Percentiles rank a stretch among this genome's conserved stretches.
Conservation (phyloP, 2,329 filamentous ascomycete genomes). For the Sclerotinia sclerotiorum region DNA sequence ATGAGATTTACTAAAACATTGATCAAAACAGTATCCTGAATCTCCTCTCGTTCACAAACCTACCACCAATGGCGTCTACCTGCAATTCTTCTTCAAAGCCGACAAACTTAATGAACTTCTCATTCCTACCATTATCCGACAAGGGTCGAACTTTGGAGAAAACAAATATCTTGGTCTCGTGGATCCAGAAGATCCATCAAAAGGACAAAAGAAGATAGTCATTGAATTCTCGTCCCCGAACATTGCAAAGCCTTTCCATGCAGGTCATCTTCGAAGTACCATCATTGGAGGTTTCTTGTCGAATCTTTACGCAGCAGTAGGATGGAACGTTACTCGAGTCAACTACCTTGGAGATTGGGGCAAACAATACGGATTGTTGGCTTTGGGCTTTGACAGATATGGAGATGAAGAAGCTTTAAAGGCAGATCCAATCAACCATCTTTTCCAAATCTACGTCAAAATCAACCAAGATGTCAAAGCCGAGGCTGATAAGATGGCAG, state of each 20-base stretch:
- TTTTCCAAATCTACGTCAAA: constrained; percentile 79
- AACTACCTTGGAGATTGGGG: constrained; percentile 83
- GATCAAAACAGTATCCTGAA: constrained; percentile 61
- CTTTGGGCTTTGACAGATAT: constrained; percentile 72
- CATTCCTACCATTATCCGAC: constrained; percentile 66
- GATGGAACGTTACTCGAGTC: constrained; percentile 69
- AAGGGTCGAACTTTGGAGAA: constrained; percentile 61
- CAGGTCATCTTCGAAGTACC: constrained; percentile 72
- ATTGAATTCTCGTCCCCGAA: constrained; percentile 86
- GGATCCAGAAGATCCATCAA: constrained; percentile 58
- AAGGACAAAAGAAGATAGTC: constrained; percentile 54
- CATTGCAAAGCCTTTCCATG: constrained; percentile 80
- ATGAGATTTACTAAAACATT: constrained; percentile 24
- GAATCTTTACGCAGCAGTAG: constrained; percentile 66
- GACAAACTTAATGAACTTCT: constrained; percentile 63
- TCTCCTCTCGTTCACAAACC: constrained; percentile 71
- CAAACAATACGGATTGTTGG: constrained; percentile 68
- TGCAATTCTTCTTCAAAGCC: constrained; percentile 81
- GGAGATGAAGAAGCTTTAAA: constrained; percentile 70
- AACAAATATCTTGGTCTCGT: constrained; percentile 60
- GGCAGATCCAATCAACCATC: constrained; percentile 75
- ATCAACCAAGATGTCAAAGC: constrained; percentile 63
- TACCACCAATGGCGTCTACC: constrained; percentile 62
- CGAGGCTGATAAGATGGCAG: constrained; percentile 66
- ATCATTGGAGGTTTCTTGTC: constrained; percentile 73